Evolutionary conservation across 1,139 yeast species (phyloP).

Genomic region (Taphrina sp.): DNA sequence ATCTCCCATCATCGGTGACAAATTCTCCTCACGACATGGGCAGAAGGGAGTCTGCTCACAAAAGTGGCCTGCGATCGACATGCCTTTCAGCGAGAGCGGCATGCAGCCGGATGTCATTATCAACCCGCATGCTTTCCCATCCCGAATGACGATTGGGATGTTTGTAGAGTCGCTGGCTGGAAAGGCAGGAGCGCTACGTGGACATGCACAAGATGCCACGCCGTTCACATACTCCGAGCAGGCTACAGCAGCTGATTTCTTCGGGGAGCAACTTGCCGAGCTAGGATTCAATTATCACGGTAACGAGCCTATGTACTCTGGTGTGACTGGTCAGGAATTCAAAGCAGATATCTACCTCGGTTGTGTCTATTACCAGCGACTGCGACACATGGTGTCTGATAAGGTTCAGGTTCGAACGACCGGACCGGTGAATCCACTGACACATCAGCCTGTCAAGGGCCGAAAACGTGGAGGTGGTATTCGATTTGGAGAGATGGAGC

Average conservation of each 20-base stretch:
- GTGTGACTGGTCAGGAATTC: conserved; percentile 97
- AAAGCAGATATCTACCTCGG: conserved; percentile 95
- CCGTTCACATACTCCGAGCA: conserved; percentile 73
- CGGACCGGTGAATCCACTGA: conserved; percentile 93
- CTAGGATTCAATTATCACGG: conserved; percentile 98
- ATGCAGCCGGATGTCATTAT: conserved; percentile 96
- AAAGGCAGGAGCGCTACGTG: conserved; percentile 96
- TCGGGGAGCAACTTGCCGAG: conserved; percentile 81
- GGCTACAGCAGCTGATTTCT: conserved; percentile 95
- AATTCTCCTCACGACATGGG: conserved; percentile 97
- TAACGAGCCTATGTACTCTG: conserved; percentile 98
- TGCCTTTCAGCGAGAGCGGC: conserved; percentile 96
- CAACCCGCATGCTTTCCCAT: conserved; percentile 99
- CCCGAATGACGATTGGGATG: conserved; percentile 99
- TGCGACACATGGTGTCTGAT: conserved; percentile 99
- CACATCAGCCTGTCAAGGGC: conserved; percentile 99
- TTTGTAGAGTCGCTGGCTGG: conserved; percentile 97
- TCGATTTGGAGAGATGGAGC: conserved; percentile 99
- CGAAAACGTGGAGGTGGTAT: conserved; percentile 99
- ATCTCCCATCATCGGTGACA: conserved; percentile 94
- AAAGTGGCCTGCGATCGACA: conserved; percentile 94
- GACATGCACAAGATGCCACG: conserved; percentile 94
- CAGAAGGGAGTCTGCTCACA: conserved; percentile 99
- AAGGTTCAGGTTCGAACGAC: conserved; percentile 99
- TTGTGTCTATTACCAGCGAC: conserved; percentile 93